Evolutionary conservation across 2,329 filamentous ascomycete species (phyloP).

Genomic region (Penicillium concentricum): DNA sequence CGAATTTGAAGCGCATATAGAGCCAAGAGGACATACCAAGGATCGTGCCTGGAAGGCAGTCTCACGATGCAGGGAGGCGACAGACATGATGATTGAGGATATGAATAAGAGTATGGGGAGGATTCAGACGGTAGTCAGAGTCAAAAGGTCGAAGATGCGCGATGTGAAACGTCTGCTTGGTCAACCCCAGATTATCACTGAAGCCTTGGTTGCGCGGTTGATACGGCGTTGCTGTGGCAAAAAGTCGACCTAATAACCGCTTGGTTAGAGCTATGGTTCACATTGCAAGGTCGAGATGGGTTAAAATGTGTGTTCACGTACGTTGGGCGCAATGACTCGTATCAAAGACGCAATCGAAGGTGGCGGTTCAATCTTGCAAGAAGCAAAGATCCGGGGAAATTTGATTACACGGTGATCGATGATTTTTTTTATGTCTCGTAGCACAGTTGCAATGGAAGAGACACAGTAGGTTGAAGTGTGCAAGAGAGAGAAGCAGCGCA

Average conservation of each 20-base stretch:
- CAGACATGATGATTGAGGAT: constrained; percentile 42
- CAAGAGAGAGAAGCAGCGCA: constrained; percentile 15
- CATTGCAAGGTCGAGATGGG: neutral
- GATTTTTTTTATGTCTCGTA: neutral
- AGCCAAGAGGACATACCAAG: constrained; percentile 36
- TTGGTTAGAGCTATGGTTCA: neutral
- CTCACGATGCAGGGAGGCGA: constrained; percentile 40
- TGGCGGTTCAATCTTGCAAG: constrained; percentile 16
- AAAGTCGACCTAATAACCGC: neutral
- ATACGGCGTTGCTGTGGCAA: neutral
- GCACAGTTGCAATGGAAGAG: neutral
- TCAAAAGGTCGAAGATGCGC: neutral
- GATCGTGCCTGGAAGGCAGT: constrained; percentile 50
- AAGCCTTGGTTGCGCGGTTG: neutral
- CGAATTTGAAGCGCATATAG: neutral
- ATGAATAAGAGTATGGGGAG: constrained; percentile 1
- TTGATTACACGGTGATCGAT: neutral
- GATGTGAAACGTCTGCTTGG: neutral
- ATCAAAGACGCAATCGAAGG: constrained; percentile 9
- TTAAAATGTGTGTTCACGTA: neutral
- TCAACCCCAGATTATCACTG: neutral
- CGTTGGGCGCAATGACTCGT: constrained; percentile 3
- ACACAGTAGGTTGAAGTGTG: neutral
- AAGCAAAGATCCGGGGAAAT: neutral
- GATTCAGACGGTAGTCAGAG: neutral